Base-by-base conservation (phyloP, 208 protist species). In the Trypanosoma rangeli region DNA sequence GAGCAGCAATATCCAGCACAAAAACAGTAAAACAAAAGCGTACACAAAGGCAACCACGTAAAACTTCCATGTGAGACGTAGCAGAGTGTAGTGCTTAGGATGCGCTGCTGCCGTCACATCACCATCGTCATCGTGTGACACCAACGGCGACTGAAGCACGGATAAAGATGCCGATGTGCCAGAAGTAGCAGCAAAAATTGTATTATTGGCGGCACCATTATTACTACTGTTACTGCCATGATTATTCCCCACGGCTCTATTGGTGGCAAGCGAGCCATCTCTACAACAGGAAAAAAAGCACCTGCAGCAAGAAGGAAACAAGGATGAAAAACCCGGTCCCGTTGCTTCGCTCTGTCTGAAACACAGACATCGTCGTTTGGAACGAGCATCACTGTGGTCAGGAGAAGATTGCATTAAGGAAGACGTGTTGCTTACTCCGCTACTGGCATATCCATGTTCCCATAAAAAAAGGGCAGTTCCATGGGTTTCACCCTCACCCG, bases 11-110 rank as follows among this genome's bases (percentile, higher is more conserved):
- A 73, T 44, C 60, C 60, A 64, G 50, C 68, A 73, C 18, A 73
- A 29, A 0, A 66, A 26, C 28, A 64, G 28, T 0, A 46, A 52
- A 20, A 64, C 3, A 33, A 31, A 37, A 18, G 60, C 49, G 35
- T 53, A 59, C 3, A 73, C 1, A 37, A 73, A 60, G 20, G 68
- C 28, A 31, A 46, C 15, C 20, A 70, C 37, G 24, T 70, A 70
- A 35, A 53, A 13, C 18, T 70, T 70, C 64, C 64, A 70, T 37
- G 64, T 70, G 53, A 70, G 22, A 5, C 64, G 64, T 22, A 61
- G 42, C 3, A 70, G 16, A 33, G 54, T 62, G 37, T 70, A 53
- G 24, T 53, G 52, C 33, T 24, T 39, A 26, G 49, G 16, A 18
- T 24, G 15, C 26, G 4, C 16, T 53, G 26, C 33, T 15, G 28